A percentile compares a stretch with the other conserved stretches of the same genome.
phyloP scores from a whole-genome alignment of 2,329 filamentous ascomycete species.

The Sporothrix curviconia region DNA sequence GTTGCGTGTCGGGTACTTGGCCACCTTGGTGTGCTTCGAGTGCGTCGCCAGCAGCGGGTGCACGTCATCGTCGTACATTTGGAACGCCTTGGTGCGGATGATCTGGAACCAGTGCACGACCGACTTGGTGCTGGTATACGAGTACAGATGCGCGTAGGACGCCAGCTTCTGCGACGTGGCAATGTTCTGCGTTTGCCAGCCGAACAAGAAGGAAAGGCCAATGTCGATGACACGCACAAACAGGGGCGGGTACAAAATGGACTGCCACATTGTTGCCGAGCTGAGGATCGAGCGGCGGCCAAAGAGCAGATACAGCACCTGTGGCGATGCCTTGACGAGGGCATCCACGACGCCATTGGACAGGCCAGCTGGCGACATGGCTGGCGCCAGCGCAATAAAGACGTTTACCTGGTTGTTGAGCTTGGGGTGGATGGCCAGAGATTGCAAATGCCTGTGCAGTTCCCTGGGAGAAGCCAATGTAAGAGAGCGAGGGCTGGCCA shows the following conservation, averaged over 20 bases:
- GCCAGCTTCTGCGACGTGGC: conserved; percentile 82
- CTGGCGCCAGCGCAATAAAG: conserved; percentile 90
- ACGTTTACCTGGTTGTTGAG: conserved; percentile 92
- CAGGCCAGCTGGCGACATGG: conserved; percentile 90
- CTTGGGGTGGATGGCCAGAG: conserved; percentile 82
- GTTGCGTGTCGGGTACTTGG: conserved; percentile 91
- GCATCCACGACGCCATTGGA: conserved; percentile 88
- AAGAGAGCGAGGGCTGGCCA: conserved; percentile 75
- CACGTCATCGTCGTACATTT: conserved; percentile 97
- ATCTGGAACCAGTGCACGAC: conserved; percentile 99
- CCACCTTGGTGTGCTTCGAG: conserved; percentile 88
- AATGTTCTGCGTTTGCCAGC: conserved; percentile 84
- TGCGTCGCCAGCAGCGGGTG: conserved; percentile 67
- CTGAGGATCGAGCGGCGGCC: conserved; percentile 85
- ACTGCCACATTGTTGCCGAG: conserved; percentile 95
- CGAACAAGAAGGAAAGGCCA: conserved; percentile 75
- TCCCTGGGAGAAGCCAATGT: conserved; percentile 95
- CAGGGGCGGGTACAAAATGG: conserved; percentile 86
- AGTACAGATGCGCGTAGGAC: conserved; percentile 92
- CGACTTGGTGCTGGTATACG: conserved; percentile 91
- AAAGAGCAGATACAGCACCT: conserved; percentile 87
- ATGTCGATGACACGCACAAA: conserved; percentile 84
- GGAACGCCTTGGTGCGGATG: conserved; percentile 90
- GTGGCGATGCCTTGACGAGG: conserved; percentile 85
- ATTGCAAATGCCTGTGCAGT: conserved; percentile 95